Percentiles rank a stretch among this genome's conserved stretches.
Evolutionary conservation across 1,284 basidiomycete genomes (phyloP).

Genomic region (Apiotrichum brassicae): DNA sequence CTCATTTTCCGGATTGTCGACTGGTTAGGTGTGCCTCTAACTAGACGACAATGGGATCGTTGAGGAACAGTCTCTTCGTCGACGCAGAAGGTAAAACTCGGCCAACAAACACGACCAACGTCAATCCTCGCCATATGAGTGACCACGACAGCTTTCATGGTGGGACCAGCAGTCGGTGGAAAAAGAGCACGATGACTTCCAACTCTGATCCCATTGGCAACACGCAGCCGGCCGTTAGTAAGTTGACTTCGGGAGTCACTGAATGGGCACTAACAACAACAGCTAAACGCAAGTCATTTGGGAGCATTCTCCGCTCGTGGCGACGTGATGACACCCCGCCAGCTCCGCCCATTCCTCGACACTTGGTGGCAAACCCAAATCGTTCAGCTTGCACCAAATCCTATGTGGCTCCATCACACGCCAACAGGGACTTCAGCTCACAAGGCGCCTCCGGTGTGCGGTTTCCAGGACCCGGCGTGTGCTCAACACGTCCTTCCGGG

Average conservation of each 20-base stretch:
- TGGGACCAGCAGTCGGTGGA: too few relatives aligned
- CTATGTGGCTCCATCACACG: background rate
- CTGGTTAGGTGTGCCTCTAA: too few relatives aligned
- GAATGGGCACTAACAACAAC: background rate
- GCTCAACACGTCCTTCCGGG: background rate
- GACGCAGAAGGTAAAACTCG: too few relatives aligned
- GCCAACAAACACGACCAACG: too few relatives aligned
- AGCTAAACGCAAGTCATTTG: conserved; percentile 1
- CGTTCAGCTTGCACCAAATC: too few relatives aligned
- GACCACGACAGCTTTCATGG: too few relatives aligned
- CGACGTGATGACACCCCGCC: background rate
- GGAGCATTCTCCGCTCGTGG: background rate
- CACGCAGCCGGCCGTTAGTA: background rate
- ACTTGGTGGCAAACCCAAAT: too few relatives aligned
- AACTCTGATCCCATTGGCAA: background rate
- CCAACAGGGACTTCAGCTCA: background rate
- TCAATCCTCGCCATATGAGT: too few relatives aligned
- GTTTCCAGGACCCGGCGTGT: background rate
- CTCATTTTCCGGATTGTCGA: too few relatives aligned
- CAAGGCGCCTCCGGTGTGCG: background rate
- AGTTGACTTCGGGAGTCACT: background rate
- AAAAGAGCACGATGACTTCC: too few relatives aligned
- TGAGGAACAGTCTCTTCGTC: too few relatives aligned
- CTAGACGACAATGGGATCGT: too few relatives aligned
- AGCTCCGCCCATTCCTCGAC: background rate